phyloP scores from a whole-genome alignment of 495 filamentous ascomycete genomes.

The Amphirosellinia nigrospora region DNA sequence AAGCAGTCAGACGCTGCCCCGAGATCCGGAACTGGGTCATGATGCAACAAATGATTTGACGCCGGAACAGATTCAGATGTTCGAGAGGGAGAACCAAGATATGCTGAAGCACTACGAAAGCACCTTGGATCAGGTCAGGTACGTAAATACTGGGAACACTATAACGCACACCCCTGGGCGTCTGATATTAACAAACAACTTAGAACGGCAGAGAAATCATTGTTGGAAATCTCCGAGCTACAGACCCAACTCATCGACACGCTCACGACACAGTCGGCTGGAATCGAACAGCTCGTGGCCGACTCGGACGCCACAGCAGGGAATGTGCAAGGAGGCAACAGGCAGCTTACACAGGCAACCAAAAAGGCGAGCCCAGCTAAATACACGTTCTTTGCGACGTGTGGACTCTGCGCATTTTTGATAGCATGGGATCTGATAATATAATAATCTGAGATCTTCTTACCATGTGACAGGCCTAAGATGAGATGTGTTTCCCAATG shows the following conservation, averaged over 20 bases:
- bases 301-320: conserved; percentile 81
- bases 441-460: conserved; percentile 43
- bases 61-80: conserved; percentile 86
- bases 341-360: conserved; percentile 84
- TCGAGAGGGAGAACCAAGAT: conserved; percentile 89
- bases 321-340: conserved; percentile 89
- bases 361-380: conserved; percentile 82
- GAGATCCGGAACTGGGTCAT: conserved; percentile 24
- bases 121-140: conserved; percentile 91
- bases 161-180: neutral
- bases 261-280: conserved; percentile 80
- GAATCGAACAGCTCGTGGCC: conserved; percentile 85
- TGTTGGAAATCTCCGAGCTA: conserved; percentile 90
- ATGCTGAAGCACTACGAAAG: conserved; percentile 93
- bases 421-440: conserved; percentile 95
- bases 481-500: conserved; percentile 5
- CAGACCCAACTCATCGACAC: conserved; percentile 88
- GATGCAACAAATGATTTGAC: conserved; percentile 67
- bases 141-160: conserved; percentile 40
- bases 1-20: conserved; percentile 27
- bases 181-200: conserved; percentile 40
- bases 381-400: conserved; percentile 87
- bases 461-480: neutral
- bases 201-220: conserved; percentile 87
- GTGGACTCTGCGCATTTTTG: conserved; percentile 78